A percentile compares a stretch with the other conserved stretches of the same genome.
Evolutionary conservation across 2,329 filamentous ascomycete species (phyloP).

Genomic region (Cladosporium sp.): DNA sequence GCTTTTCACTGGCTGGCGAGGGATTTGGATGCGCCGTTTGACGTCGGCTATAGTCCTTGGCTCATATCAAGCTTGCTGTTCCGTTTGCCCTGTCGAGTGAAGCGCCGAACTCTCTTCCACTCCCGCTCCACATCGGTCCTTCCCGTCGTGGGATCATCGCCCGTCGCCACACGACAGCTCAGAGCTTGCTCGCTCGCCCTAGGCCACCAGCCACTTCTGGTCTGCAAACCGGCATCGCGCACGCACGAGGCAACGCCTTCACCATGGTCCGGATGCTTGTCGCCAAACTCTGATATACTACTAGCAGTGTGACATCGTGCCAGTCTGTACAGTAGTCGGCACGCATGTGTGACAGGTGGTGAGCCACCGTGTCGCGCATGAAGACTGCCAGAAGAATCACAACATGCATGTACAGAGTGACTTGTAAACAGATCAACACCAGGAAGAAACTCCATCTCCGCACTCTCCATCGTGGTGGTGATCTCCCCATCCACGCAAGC

Average conservation of each 20-base stretch:
- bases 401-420: background rate
- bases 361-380: background rate
- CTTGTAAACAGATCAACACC: background rate
- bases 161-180: background rate
- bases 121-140: background rate
- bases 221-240: constrained; percentile 3
- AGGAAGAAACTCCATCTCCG: background rate
- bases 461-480: background rate
- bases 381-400: background rate
- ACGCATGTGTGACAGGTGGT: background rate
- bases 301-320: background rate
- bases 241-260: background rate
- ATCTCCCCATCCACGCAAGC: background rate
- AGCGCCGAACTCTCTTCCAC: background rate
- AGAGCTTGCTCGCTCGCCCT: background rate
- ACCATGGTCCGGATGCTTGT: background rate
- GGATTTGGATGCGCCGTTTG: background rate
- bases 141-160: background rate
- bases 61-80: constrained; percentile 12
- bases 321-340: background rate
- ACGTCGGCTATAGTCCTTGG: constrained; percentile 9
- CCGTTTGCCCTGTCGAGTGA: background rate
- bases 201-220: background rate
- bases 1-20: background rate
- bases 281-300: background rate